Conservation (phyloP, 2,329 filamentous ascomycete genomes). For the Bipolaris victoriae region DNA sequence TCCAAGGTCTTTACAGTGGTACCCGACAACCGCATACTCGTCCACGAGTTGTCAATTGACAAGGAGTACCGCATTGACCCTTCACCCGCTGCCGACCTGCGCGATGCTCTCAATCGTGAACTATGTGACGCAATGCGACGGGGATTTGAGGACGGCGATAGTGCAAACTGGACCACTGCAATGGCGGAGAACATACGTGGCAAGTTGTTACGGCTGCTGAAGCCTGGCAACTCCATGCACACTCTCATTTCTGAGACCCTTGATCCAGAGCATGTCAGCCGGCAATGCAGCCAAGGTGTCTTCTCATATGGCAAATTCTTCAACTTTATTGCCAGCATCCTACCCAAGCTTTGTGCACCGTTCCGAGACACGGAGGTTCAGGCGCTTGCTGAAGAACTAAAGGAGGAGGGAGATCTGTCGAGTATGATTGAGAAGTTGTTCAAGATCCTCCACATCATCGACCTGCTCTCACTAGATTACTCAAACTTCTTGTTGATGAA, state of each 20-base stretch:
- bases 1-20: conserved; percentile 65
- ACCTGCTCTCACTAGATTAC: conserved; percentile 79
- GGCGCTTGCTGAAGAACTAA: conserved; percentile 66
- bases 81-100: conserved; percentile 60
- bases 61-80: conserved; percentile 74
- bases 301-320: conserved; percentile 87
- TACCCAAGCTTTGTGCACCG: conserved; percentile 81
- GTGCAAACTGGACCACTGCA: conserved; percentile 70
- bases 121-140: conserved; percentile 67
- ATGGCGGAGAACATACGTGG: conserved; percentile 74
- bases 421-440: conserved; percentile 78
- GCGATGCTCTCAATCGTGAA: conserved; percentile 65
- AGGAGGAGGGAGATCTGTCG: conserved; percentile 55
- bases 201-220: conserved; percentile 74
- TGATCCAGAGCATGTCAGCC: conserved; percentile 72
- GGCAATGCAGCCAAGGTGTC: conserved; percentile 71
- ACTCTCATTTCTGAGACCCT: conserved; percentile 76
- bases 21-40: conserved; percentile 74
- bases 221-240: conserved; percentile 74
- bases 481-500: conserved; percentile 80
- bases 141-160: conserved; percentile 67
- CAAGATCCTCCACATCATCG: conserved; percentile 75
- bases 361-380: conserved; percentile 80
- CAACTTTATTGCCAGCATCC: conserved; percentile 72
- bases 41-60: conserved; percentile 81